These are phyloP conservation scores for Lactifluus volemus DNA, from an alignment of 768 basidiomycete species.

Conservation along the genomic window DNA sequence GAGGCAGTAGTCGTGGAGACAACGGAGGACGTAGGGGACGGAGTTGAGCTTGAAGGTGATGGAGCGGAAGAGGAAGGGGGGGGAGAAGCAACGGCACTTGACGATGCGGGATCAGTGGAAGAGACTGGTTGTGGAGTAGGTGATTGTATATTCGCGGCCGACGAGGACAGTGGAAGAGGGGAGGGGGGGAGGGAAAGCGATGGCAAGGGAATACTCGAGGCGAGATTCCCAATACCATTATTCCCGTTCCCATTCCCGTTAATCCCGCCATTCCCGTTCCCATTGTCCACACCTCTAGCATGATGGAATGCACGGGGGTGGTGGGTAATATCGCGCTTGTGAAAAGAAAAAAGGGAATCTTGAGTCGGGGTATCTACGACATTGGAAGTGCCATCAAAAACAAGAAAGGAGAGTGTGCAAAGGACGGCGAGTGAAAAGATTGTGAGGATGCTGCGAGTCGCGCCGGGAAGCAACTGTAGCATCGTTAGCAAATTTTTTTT, in stretches of 20 bases:
- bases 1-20: background rate
- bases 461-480: background rate
- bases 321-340: too few relatives aligned
- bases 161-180: background rate
- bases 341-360: too few relatives aligned
- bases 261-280: too few relatives aligned
- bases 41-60: background rate
- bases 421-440: slow-evolving; percentile 13
- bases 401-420: background rate
- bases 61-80: background rate
- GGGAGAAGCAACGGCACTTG: background rate
- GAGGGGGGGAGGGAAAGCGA: background rate
- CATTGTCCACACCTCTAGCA: too few relatives aligned
- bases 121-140: background rate
- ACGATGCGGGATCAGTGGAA: background rate
- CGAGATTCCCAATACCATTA: too few relatives aligned
- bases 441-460: slow-evolving; percentile 12
- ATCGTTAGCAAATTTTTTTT: slow-evolving; percentile 5
- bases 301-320: too few relatives aligned
- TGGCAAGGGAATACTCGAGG: too few relatives aligned
- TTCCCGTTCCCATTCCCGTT: too few relatives aligned
- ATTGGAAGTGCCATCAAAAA: too few relatives aligned
- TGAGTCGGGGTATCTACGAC: too few relatives aligned
- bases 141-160: background rate
- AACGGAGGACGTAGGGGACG: background rate